Conservation (phyloP, 1,284 basidiomycete genomes). For the Ceratobasidium sp. region DNA sequence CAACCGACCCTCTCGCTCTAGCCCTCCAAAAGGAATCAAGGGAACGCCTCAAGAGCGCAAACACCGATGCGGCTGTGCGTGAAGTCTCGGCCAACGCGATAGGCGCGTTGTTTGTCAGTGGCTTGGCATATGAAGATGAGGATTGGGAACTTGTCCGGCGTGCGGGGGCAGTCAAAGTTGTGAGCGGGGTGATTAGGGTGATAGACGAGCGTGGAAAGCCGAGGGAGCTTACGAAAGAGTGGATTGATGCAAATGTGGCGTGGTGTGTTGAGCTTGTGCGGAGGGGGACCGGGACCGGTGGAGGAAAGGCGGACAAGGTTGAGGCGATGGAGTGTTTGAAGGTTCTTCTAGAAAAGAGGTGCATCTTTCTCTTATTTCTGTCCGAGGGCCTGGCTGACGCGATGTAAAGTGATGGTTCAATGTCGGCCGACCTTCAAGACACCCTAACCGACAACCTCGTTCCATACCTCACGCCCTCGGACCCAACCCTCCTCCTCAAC, state of each 20-base stretch:
- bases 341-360: slow-evolving; percentile 69
- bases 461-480: slow-evolving; percentile 70
- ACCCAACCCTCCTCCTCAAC: slow-evolving; percentile 79
- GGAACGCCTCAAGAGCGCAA: slow-evolving; percentile 21
- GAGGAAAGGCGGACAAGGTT: slow-evolving; percentile 65
- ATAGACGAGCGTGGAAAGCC: slow-evolving; percentile 43
- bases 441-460: slow-evolving; percentile 76
- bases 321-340: slow-evolving; percentile 83
- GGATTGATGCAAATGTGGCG: slow-evolving; percentile 79
- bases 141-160: slow-evolving; percentile 86
- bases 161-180: slow-evolving; percentile 72
- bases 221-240: slow-evolving; percentile 71
- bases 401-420: slow-evolving; percentile 45
- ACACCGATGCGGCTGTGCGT: slow-evolving; percentile 84
- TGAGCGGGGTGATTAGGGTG: slow-evolving; percentile 61
- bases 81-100: slow-evolving; percentile 27
- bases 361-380: slow-evolving; percentile 42
- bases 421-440: slow-evolving; percentile 68
- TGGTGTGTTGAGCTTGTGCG: slow-evolving; percentile 80
- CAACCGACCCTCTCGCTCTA: neutral
- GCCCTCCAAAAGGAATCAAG: slow-evolving; percentile 35
- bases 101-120: slow-evolving; percentile 21
- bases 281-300: slow-evolving; percentile 68
- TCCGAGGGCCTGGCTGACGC: slow-evolving; percentile 2
- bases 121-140: slow-evolving; percentile 54